Percentiles rank a stretch among this genome's conserved stretches.
These are phyloP conservation scores for Paraglomus brasilianum DNA, from an alignment of 192 early-diverging fungal genomes.

Conservation along the genomic window DNA sequence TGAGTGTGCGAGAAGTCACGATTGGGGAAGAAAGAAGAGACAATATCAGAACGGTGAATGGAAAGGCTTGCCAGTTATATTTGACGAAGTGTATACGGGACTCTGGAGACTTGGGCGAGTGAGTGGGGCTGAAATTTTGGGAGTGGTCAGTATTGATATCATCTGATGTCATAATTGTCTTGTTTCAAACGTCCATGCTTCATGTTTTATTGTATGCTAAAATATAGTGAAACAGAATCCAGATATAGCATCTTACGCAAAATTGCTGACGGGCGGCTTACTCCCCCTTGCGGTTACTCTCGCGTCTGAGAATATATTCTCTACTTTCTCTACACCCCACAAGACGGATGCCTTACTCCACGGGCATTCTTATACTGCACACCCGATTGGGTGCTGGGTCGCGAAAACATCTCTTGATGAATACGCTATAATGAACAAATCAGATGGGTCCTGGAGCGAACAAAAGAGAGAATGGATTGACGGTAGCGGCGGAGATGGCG, in stretches of 20 bases:
- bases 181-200: background rate
- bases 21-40: slow-evolving; percentile 31
- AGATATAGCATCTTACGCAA: slow-evolving; percentile 77
- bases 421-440: slow-evolving; percentile 43
- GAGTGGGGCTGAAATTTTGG: slow-evolving; percentile 58
- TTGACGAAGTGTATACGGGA: slow-evolving; percentile 82
- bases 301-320: slow-evolving; percentile 61
- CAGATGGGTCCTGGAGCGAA: slow-evolving; percentile 7
- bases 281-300: slow-evolving; percentile 70
- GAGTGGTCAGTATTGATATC: slow-evolving; percentile 46
- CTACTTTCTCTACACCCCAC: slow-evolving; percentile 58
- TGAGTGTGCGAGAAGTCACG: slow-evolving; percentile 46
- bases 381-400: slow-evolving; percentile 77
- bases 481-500: slow-evolving; percentile 45
- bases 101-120: slow-evolving; percentile 64
- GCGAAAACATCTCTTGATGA: slow-evolving; percentile 56
- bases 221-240: slow-evolving; percentile 45
- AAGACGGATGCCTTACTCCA: slow-evolving; percentile 75
- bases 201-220: slow-evolving; percentile 19
- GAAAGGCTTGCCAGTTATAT: slow-evolving; percentile 69
- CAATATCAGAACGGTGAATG: slow-evolving; percentile 33
- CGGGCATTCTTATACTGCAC: slow-evolving; percentile 82
- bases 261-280: slow-evolving; percentile 73
- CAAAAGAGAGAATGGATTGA: slow-evolving; percentile 35
- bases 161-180: background rate